Percentiles rank a stretch among this genome's conserved stretches.
These are phyloP conservation scores for Monilinia vaccinii-corymbosi DNA, from an alignment of 2,329 filamentous ascomycete species.

Conservation along the genomic window DNA sequence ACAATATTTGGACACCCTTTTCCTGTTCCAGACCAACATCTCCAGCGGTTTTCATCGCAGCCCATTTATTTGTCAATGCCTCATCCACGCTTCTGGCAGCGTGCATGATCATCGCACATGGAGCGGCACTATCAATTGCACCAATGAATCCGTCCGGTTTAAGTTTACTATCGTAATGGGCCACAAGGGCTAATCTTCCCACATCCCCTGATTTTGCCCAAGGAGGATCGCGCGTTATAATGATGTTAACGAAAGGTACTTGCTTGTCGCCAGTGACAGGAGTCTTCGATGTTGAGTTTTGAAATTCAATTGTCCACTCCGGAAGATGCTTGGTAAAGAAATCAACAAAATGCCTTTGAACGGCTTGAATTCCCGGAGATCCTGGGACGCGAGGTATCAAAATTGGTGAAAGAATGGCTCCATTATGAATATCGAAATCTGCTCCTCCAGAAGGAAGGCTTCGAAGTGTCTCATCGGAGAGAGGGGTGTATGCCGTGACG, in stretches of 20 bases:
- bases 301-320: conserved; percentile 69
- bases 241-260: conserved; percentile 79
- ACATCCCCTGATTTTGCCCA: conserved; percentile 68
- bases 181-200: conserved; percentile 73
- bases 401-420: conserved; percentile 75
- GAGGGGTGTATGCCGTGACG: conserved; percentile 29
- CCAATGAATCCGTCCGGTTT: conserved; percentile 81
- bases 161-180: conserved; percentile 86
- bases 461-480: conserved; percentile 68
- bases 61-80: conserved; percentile 76
- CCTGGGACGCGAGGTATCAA: conserved; percentile 82
- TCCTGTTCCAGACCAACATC: conserved; percentile 57
- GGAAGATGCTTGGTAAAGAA: conserved; percentile 73
- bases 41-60: conserved; percentile 54
- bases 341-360: conserved; percentile 71
- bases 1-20: conserved; percentile 77
- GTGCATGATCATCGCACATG: conserved; percentile 90
- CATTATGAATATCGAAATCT: conserved; percentile 71
- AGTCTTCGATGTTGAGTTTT: conserved; percentile 83
- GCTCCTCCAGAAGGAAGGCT: conserved; percentile 61
- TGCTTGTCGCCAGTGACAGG: conserved; percentile 61
- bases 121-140: conserved; percentile 85
- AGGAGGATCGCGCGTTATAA: conserved; percentile 81
- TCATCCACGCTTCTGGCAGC: conserved; percentile 70
- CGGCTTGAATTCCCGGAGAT: conserved; percentile 62